Base-by-base conservation (phyloP, 2,329 filamentous ascomycete species). In the Aspergillus sp. region DNA sequence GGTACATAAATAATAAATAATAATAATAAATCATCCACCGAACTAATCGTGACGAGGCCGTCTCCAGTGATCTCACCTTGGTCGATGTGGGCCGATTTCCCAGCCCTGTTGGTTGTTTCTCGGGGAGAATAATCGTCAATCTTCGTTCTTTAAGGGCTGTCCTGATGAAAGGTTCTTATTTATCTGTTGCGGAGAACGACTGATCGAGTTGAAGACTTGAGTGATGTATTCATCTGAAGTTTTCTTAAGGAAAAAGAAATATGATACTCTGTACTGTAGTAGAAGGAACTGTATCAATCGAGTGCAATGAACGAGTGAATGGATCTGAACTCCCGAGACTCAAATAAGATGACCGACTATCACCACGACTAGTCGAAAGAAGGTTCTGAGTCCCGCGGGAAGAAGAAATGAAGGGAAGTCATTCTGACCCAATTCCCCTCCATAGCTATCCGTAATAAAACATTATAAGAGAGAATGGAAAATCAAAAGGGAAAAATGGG, bases 391-490 rank as follows among this genome's bases (percentile, higher is more conserved):
- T 16, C 35, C 35, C 35, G 35, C 26, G 1, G 26, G 26, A 30
- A 38, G 14, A n/a, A 38, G 16, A 38, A 38, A 38, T 38, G 9
- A 38, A 38, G 35, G 16, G 35, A n/a, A 38, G 13, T 38, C 16
- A 17, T n/a, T 13, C 35, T 38, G 35, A 38, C 26, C 26, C 26
- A 30, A 30, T 30, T 30, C 26, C 26, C 26, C 26, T 30, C 26
- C 26, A 30, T 30, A 8, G 10, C 10, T 8, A 9, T 7, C 26
- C 9, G 26, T 30, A 24, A 44, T 44, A n/a, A 51, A 47, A 44
- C 36, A 54, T 30, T 41, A 49, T 49, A 38, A 17, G 11, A n/a
- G 19, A 49, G 40, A 13, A 36, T 30, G 40, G 19, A 38, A 22
- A 42, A 35, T 24, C 35, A 41, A 41, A 35, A 50, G 45, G 48